Conservation (phyloP, 495 filamentous ascomycete species). For the Trichoderma gamsii region DNA sequence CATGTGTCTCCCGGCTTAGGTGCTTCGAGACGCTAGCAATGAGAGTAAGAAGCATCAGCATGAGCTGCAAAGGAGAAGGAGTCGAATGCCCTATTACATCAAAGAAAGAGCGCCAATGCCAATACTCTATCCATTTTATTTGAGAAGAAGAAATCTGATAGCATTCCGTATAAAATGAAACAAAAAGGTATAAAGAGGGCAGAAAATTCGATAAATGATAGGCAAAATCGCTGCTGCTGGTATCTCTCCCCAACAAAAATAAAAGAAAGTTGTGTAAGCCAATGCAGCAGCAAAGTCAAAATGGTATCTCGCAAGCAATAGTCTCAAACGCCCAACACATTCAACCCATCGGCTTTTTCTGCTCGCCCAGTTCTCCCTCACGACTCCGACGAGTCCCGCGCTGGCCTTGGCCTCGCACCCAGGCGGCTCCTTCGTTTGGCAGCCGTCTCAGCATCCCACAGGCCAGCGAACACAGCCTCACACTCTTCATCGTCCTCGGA, state of each 20-base stretch:
- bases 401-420: conserved; percentile 24
- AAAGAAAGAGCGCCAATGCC: too few relatives aligned
- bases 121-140: too few relatives aligned
- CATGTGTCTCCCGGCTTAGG: too few relatives aligned
- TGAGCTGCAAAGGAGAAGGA: too few relatives aligned
- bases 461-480: conserved; percentile 83
- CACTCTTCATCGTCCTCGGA: conserved; percentile 92
- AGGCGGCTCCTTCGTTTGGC: conserved; percentile 56
- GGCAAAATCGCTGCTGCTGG: background rate
- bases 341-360: background rate
- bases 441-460: conserved; percentile 71
- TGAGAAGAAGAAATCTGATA: too few relatives aligned
- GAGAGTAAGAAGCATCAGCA: too few relatives aligned
- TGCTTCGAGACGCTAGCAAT: too few relatives aligned
- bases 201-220: background rate
- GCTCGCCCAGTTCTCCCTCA: background rate
- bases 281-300: too few relatives aligned
- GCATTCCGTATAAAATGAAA: background rate
- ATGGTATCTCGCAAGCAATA: conserved; percentile 1
- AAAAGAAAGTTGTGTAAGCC: background rate
- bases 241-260: background rate
- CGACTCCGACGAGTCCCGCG: background rate
- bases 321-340: background rate
- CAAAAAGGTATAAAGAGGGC: background rate
- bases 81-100: too few relatives aligned